Conservation (phyloP, 371 early-diverging fungal species). For the Mucor irregularis region DNA sequence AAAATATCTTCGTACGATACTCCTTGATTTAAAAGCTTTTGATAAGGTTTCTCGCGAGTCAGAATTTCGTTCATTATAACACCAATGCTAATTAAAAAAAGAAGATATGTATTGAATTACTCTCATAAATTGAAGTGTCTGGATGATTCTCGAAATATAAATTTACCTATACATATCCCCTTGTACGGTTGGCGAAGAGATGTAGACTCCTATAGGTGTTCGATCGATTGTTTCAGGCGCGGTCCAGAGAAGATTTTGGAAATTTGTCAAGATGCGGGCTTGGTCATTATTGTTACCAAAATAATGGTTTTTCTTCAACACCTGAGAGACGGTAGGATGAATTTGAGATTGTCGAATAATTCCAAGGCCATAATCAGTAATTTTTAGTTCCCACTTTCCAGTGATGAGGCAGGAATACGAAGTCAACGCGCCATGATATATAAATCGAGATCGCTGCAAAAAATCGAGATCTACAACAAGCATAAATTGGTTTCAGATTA, state of each 20-base stretch:
- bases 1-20: constrained; percentile 9
- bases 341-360: constrained; percentile 28
- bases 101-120: constrained; percentile 34
- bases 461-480: constrained; percentile 36
- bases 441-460: constrained; percentile 51
- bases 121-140: constrained; percentile 31
- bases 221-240: too few relatives aligned
- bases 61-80: constrained; percentile 53
- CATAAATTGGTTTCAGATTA: too few relatives aligned
- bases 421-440: constrained; percentile 45
- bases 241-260: too few relatives aligned
- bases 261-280: too few relatives aligned
- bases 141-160: constrained; percentile 9
- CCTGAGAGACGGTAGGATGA: too few relatives aligned
- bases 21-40: too few relatives aligned
- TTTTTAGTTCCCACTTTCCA: constrained; percentile 53
- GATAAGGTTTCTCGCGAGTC: constrained; percentile 50
- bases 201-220: too few relatives aligned
- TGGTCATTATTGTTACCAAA: too few relatives aligned
- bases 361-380: constrained; percentile 47
- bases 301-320: too few relatives aligned
- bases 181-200: too few relatives aligned
- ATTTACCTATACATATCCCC: too few relatives aligned
- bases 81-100: too few relatives aligned
- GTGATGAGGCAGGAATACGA: constrained; percentile 49